Evolutionary conservation across 352 stramenopile genomes (phyloP), one percentile per base, ranked within the genome.

Genomic region (Phytophthora meadii): DNA sequence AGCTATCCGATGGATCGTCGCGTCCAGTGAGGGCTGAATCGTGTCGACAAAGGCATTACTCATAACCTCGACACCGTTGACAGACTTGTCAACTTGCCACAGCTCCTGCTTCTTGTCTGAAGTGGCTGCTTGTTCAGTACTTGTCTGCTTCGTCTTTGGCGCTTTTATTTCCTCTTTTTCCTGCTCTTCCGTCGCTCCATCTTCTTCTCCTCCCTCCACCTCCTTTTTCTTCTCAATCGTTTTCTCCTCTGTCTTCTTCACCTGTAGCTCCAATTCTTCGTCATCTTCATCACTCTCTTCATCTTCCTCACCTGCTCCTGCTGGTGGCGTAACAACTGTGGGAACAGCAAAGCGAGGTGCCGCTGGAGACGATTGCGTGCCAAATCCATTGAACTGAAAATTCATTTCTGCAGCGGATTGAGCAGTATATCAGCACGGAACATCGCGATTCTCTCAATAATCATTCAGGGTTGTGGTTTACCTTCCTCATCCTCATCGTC

Each of bases 401-500:
- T 44, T 84, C 71, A 84, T 81, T 53, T 73, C 74, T 85, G 40
- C 17, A 30, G n/a, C 0, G 10, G 14, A 45, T 15, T 25, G 22
- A 24, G 34, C 42, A 9, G 1, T 1, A 37, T 2, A 58, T 68
- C 59, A 70, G 48, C 30, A 8, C 15, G 2, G n/a, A 19, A 19
- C 34, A 25, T 5, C 7, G 15, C 9, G 0, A 10, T 14, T 14
- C 8, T 17, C 6, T 9, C 27, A 25, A 1, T 14, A 1, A 12
- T 37, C 14, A n/a, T 25, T 1, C 0, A 36, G 12, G 19, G 17
- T 3, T 15, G 6, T 1, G 11, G 7, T 28, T 4, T 37, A 80
- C 75, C 75, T 73, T 74, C 65, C n/a, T 90, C 81, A 49, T 91
- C 81, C 7, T 90, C 81, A 17, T 89, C 82, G 61, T 93, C 84